Conservation (phyloP, 176 grass and related monocot species). For the Zoysia pacifica region DNA sequence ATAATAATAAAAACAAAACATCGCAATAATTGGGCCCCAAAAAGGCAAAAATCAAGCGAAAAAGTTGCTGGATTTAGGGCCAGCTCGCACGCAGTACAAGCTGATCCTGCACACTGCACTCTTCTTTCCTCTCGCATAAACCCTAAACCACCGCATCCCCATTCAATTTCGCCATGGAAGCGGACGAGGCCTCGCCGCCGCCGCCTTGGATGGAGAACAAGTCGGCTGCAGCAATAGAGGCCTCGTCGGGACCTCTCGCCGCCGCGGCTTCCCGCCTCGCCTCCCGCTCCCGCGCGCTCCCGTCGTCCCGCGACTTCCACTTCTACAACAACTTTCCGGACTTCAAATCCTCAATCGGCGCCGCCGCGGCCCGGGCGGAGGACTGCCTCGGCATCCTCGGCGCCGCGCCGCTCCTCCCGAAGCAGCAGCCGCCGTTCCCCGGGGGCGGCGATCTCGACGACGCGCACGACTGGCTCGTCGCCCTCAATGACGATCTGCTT, state of each 20-base stretch:
- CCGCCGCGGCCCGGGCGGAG: conserved; percentile 49
- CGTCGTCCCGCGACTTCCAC: conserved; percentile 65
- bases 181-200: conserved; percentile 35
- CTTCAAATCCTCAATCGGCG: conserved; percentile 60
- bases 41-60: not conserved
- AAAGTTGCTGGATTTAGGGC: not conserved
- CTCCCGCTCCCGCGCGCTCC: conserved; percentile 46
- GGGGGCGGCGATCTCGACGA: conserved; percentile 63
- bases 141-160: conserved; percentile 51
- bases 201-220: conserved; percentile 44
- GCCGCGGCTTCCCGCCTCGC: conserved; percentile 49
- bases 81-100: conserved; percentile 1
- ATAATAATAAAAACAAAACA: not conserved
- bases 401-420: conserved; percentile 26
- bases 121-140: conserved; percentile 26
- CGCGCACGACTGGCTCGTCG: conserved; percentile 63
- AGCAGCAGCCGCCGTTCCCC: conserved; percentile 50
- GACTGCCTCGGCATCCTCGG: conserved; percentile 46
- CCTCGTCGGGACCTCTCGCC: conserved; percentile 48
- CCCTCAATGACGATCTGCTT: conserved; percentile 69
- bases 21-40: not conserved
- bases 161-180: conserved; percentile 40
- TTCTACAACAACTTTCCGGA: conserved; percentile 89
- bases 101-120: not conserved
- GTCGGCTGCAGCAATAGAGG: conserved; percentile 41